A percentile compares a stretch with the other conserved stretches of the same genome.
Conservation (phyloP, 768 basidiomycete genomes). For the Lactarius hatsudake region DNA sequence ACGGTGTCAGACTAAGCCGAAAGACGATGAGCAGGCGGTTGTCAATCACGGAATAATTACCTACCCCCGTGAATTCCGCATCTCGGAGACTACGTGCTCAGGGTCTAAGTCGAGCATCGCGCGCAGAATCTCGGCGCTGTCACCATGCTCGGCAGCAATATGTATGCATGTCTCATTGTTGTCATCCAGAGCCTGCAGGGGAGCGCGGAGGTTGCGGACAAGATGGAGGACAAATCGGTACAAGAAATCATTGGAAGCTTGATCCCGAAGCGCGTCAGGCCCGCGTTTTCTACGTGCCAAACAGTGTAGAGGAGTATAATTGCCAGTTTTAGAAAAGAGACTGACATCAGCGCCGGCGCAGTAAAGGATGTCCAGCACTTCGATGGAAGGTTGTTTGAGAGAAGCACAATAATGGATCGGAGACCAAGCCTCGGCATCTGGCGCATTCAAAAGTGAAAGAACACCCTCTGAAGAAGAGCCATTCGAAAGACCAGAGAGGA, state of each 20-base stretch:
- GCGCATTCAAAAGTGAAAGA: constrained; percentile 60
- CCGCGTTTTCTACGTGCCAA: constrained; percentile 28
- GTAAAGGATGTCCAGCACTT: constrained; percentile 67
- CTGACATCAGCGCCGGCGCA: constrained; percentile 74
- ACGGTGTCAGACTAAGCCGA: constrained; percentile 55
- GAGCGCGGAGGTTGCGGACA: constrained; percentile 65
- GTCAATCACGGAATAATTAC: constrained; percentile 31
- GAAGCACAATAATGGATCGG: constrained; percentile 69
- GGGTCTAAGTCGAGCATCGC: constrained; percentile 66
- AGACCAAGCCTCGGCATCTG: constrained; percentile 69
- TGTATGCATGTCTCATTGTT: constrained; percentile 77
- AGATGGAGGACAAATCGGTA: constrained; percentile 65
- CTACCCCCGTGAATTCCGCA: constrained; percentile 72
- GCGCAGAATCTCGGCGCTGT: constrained; percentile 58
- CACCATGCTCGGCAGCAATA: constrained; percentile 72
- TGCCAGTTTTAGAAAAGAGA: constrained; percentile 45
- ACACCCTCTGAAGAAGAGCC: constrained; percentile 31
- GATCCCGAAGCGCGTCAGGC: constrained; percentile 24
- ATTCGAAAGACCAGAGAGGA: constrained; percentile 48
- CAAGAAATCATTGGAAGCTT: constrained; percentile 29
- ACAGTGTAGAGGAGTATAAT: constrained; percentile 29
- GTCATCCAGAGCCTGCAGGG: constrained; percentile 61
- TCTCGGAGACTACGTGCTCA: constrained; percentile 50
- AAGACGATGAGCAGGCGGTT: background rate
- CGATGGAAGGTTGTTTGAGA: constrained; percentile 51